Evolutionary conservation across 768 basidiomycete genomes (phyloP), one percentile per base, ranked within the genome.

Genomic region (Hemileccinum rubropunctum): DNA sequence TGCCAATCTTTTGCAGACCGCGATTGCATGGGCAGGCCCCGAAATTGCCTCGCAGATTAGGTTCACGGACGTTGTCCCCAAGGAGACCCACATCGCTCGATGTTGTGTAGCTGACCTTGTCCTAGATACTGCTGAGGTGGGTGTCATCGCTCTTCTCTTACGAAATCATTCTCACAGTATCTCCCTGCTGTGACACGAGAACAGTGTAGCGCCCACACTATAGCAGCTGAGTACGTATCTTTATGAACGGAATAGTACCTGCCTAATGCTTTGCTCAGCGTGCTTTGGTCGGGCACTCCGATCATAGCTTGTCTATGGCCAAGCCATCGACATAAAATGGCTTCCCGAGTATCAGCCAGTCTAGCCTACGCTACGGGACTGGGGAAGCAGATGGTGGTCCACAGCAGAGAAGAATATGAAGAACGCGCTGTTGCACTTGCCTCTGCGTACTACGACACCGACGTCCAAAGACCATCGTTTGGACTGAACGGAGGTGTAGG

Each of bases 131-230:
- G 71, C 72, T 6, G 78, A 79, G 70, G 77, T 75, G 34, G 12
- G 71, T 3, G 7, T 17, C 13, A 4, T 15, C 9, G 39, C n/a
- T 36, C 13, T 36, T 23, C 33, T 10, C 13, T 1, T 5, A 28
- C 21, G 1, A 12, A 41, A 27, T 26, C 27, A 15, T 6, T n/a
- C 41, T 52, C 5, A 63, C n/a, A 34, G n/a, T 11, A 18, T 14
- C 11, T 39, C 6, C 8, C n/a, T 28, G 1, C 13, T 2, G 10
- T 20, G 20, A 34, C 36, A 20, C 11, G 17, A 45, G 34, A 43
- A 54, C 11, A 78, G 77, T 78, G 78, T 58, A 79, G 76, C 50
- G 78, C 78, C 15, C 78, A 79, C 47, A 79, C 78, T 4, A 72
- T 77, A 34, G 74, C 76, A 12, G 71, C 74, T 12, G 78, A 79